Base-by-base conservation (phyloP, 2,329 filamentous ascomycete species). In the Aureobasidium pullulans region DNA sequence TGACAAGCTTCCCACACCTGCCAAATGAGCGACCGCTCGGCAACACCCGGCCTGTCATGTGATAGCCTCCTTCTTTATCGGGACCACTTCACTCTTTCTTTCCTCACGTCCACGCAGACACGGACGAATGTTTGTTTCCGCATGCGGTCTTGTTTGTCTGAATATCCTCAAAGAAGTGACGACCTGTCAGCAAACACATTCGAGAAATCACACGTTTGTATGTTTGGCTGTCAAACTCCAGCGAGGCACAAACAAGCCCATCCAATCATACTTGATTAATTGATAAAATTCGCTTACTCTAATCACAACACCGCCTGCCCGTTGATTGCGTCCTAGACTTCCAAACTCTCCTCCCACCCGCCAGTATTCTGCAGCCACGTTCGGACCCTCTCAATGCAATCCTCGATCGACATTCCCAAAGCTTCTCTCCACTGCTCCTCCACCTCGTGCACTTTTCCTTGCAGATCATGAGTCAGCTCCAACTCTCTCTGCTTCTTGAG, bases 371-470 rank as follows among this genome's bases (percentile, higher is more conserved):
- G 74, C 65, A 96, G 77, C 76, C 85, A 92, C 32, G 80, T 81
- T 57, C 86, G 85, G 0, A 96, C 86, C 56, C 87, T 79, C 69
- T 85, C 83, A 73, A 89, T 93, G 63, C 92, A 85, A 15, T 79
- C 81, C 62, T 82, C 83, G 66, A 97, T 80, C 59, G 85, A 84
- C 63, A 86, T 85, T 0, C 92, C 93, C n/a, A 97, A 77, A 5
- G 89, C 91, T 67, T 90, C 89, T 37, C 82, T 79, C 93, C 94
- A 97, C 74, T 96, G 90, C 58, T 90, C 88, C 73, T 96, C 91
- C 36, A 97, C 89, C 63, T 92, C 84, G 34, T 87, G 84, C 1
- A 96, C 94, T 74, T 95, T 96, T 68, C 96, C 93, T 75, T 97
- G 94, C 65, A 97, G 74, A 69, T 96, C 93, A 50, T 86, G 85